These are phyloP conservation scores for Xylaria venustula DNA, from an alignment of 495 filamentous ascomycete genomes.

Conservation along the genomic window DNA sequence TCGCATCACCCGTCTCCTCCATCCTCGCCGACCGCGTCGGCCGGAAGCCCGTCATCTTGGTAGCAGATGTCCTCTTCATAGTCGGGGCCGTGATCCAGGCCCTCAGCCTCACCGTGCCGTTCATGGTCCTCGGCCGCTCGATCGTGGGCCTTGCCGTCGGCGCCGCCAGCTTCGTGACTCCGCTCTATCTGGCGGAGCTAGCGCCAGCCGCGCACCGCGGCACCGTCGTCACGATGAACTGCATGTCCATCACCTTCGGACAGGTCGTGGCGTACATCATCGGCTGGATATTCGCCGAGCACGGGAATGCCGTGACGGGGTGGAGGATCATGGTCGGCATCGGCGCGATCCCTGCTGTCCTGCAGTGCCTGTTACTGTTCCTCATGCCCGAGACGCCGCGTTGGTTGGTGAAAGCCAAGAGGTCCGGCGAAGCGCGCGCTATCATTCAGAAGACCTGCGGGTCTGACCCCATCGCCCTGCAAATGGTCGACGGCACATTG, in stretches of 20 bases:
- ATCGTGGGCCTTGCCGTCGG: constrained; percentile 83
- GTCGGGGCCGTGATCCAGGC: constrained; percentile 74
- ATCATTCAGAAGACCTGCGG: constrained; percentile 68
- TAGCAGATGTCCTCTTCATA: constrained; percentile 76
- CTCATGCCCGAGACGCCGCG: constrained; percentile 82
- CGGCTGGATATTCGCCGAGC: constrained; percentile 63
- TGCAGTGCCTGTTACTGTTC: constrained; percentile 65
- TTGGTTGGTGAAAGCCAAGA: constrained; percentile 73
- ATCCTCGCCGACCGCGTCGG: constrained; percentile 72
- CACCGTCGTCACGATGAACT: constrained; percentile 71
- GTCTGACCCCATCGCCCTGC: constrained; percentile 39
- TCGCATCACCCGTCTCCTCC: constrained; percentile 74
- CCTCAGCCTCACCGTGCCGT: constrained; percentile 54
- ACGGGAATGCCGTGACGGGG: constrained; percentile 48
- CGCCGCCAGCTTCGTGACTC: constrained; percentile 76
- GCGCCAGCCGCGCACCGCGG: constrained; percentile 74
- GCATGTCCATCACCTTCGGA: constrained; percentile 79
- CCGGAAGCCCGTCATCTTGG: constrained; percentile 71
- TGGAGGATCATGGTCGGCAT: constrained; percentile 93
- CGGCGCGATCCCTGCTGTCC: constrained; percentile 70
- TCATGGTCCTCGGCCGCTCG: constrained; percentile 76
- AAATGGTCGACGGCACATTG: constrained; percentile 55
- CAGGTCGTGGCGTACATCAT: constrained; percentile 84
- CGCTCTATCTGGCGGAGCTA: constrained; percentile 83
- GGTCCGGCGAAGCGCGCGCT: constrained; percentile 54